phyloP scores from a whole-genome alignment of 1,284 basidiomycete genomes.

The Tylopilus sp. region DNA sequence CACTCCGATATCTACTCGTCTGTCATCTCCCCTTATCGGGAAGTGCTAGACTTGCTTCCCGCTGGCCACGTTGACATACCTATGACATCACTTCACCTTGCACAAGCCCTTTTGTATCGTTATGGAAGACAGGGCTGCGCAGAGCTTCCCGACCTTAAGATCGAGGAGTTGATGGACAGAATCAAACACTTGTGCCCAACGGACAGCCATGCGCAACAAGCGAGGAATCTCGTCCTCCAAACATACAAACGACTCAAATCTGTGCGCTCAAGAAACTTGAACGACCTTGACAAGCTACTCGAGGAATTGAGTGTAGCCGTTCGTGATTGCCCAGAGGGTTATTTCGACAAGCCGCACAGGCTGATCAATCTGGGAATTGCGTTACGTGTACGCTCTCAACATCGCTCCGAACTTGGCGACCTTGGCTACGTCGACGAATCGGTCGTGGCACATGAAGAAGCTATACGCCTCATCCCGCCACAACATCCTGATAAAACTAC shows the following conservation, averaged over 20 bases:
- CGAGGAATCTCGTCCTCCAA: conserved; percentile 4
- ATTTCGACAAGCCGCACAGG: conserved; percentile 8
- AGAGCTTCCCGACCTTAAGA: too few species aligned
- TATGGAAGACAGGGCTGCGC: not conserved
- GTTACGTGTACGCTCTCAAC: too few species aligned
- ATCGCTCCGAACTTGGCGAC: too few species aligned
- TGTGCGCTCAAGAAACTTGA: too few species aligned
- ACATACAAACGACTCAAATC: not conserved
- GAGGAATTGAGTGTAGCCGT: not conserved
- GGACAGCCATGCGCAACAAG: conserved; percentile 3
- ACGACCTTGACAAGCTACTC: not conserved
- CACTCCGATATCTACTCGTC: not conserved
- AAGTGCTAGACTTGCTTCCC: not conserved
- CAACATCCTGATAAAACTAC: not conserved
- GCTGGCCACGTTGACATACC: conserved; percentile 13
- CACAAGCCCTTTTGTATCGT: conserved; percentile 7
- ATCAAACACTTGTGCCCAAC: not conserved
- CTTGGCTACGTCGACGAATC: conserved; percentile 9
- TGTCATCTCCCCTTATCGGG: conserved; percentile 10
- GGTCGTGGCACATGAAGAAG: conserved; percentile 1
- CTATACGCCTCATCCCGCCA: not conserved
- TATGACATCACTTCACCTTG: conserved; percentile 7
- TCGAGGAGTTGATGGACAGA: too few species aligned
- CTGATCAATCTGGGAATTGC: conserved; percentile 5
- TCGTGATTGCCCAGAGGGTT: not conserved